Evolutionary conservation across 148 eudicot species (phyloP), one percentile per base, ranked within the genome.

Genomic region (Rhododendron vialii): DNA sequence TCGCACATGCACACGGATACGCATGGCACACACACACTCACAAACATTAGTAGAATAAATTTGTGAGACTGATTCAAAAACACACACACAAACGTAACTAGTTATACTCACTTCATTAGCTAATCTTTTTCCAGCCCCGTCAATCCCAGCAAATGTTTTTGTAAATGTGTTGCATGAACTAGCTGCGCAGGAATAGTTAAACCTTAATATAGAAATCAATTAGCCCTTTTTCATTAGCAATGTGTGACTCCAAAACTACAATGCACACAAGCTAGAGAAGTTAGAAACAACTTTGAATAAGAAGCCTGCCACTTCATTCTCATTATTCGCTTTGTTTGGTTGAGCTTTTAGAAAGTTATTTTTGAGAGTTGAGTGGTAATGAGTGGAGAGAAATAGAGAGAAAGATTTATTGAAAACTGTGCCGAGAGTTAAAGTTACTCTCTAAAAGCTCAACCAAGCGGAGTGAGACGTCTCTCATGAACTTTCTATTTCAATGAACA

Each of bases 41-140:
- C 33, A 26, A 26, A 26, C 74, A 67, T 26, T 3, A 67, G 35
- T n/a, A 10, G 4, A n/a, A 63, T 24, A 63, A 65, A 65, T n/a
- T 26, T 12, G 5, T 67, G 6, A 26, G 26, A 67, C 74, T 67
- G 61, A 15, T 55, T 9, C 1, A 63, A 63, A 80, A 38, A 88
- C 41, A 81, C 41, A 45, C 15, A 87, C 26, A 35, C 8, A 57
- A 20, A 71, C 33, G 53, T 2, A 55, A 22, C 22, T 28, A 55
- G 59, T 48, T 41, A 85, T 78, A 92, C 93, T 92, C 89, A 98
- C 99, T 92, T 98, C 99, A 87, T 94, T 93, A 57, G 99, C 99
- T 88, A 98, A 92, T 88, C 98, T 91, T 88, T 92, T 93, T 69
- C 99, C 99, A 88, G 98, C 93, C 85, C 95, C 98, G 55, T 98